A percentile compares a stretch with the other conserved stretches of the same genome.
Evolutionary conservation across 805 yeast genomes (phyloP).

Genomic region (Millerozyma acaciae): DNA sequence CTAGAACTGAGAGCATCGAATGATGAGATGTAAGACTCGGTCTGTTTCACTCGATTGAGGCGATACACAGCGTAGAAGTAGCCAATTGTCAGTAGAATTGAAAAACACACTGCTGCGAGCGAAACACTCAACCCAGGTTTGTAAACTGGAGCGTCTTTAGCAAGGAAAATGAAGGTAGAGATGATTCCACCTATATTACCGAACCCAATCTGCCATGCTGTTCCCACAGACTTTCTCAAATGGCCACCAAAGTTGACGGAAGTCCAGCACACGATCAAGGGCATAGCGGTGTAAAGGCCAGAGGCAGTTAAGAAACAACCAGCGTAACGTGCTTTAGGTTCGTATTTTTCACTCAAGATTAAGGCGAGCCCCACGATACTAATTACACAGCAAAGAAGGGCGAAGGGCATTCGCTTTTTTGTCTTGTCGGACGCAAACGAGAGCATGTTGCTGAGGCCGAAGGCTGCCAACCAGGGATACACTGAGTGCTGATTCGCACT

Average conservation of each 20-base stretch:
- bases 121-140: constrained; percentile 50
- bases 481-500: constrained; percentile 77
- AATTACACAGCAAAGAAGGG: constrained; percentile 23
- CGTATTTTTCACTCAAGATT: constrained; percentile 43
- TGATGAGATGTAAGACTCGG: constrained; percentile 22
- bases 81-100: constrained; percentile 28
- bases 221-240: constrained; percentile 52
- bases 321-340: constrained; percentile 47
- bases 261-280: constrained; percentile 65
- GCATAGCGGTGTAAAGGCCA: constrained; percentile 66
- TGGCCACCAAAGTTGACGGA: constrained; percentile 63
- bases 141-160: constrained; percentile 57
- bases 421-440: constrained; percentile 61
- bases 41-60: constrained; percentile 21
- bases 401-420: constrained; percentile 44
- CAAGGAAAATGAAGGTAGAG: constrained; percentile 53
- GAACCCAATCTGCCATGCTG: constrained; percentile 64
- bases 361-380: constrained; percentile 55
- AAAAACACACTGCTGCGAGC: constrained; percentile 45
- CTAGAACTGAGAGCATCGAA: constrained; percentile 24
- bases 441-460: constrained; percentile 58
- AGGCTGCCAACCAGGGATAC: constrained; percentile 80
- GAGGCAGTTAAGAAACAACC: constrained; percentile 59
- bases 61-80: constrained; percentile 30
- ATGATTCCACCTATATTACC: constrained; percentile 74